Evolutionary conservation across 495 filamentous ascomycete species (phyloP), one percentile per base, ranked within the genome.

Genomic region (Aspergillus cavernicola): DNA sequence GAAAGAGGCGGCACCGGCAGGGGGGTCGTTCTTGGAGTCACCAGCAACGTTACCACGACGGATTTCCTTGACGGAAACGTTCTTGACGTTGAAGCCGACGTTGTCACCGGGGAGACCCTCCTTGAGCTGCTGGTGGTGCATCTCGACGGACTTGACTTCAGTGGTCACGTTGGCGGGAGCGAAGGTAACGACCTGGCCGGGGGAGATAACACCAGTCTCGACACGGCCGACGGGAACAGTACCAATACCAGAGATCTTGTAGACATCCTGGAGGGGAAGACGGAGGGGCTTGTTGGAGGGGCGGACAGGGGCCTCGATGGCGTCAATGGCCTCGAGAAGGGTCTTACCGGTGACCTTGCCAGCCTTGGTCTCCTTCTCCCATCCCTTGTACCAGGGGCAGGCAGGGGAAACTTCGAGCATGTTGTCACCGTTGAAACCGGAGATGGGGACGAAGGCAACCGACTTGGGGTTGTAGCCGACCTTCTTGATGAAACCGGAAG

Each of bases 11-110:
- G 78, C 80, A 68, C 81, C 93, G 68, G 80, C 78, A 64, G 93
- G 89, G 64, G 93, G 93, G 84, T 98, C 95, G 83, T 93, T 95
- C 90, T 98, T 98, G 83, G 90, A 90, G 86, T 98, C 93, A 85
- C 89, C 89, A 69, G 90, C 89, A 70, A 98, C 95, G 84, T 97
- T 98, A 74, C 93, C 93, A 92, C 93, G 93, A 78, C 93, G 93
- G 71, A 98, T 95, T 75, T 98, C 93, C 89, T 98, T 98, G 80
- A 98, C 95, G 73, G 93, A 97, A 66, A 98, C 93, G 93, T 98
- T 98, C 92, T 97, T 96, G 80, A 98, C 95, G 87, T 98, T 98
- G 91, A 98, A 98, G 66, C 93, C 93, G 71, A 98, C 93, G 80
- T 98, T 98, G 86, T 98, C 93, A 80, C 93, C 93, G 63, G 93